Percentiles rank a stretch among this genome's conserved stretches.
phyloP scores from a whole-genome alignment of 768 basidiomycete genomes.

The Grammothele lineata region DNA sequence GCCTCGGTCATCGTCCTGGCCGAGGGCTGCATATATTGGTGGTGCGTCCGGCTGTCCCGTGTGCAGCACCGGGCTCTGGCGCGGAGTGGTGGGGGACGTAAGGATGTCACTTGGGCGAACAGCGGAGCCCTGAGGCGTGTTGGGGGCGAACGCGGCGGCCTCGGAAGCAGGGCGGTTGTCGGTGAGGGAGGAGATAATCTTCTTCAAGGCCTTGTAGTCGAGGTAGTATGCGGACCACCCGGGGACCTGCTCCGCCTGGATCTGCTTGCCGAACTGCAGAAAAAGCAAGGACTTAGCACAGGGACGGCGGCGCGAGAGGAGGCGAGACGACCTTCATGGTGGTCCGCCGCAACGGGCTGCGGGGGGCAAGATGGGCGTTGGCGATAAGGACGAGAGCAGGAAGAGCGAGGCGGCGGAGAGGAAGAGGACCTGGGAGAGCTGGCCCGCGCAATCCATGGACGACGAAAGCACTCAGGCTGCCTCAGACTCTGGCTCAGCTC shows the following conservation, averaged over 20 bases:
- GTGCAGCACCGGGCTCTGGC: conserved; percentile 11
- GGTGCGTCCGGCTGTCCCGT: conserved; percentile 37
- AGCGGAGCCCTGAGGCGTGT: conserved; percentile 1
- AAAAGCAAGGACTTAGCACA: conserved; percentile 6
- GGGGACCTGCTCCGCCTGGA: conserved; percentile 92
- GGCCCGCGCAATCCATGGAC: too few relatives aligned
- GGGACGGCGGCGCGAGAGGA: conserved; percentile 1
- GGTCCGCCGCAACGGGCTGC: conserved; percentile 5
- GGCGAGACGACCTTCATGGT: conserved; percentile 28
- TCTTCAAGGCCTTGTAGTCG: conserved; percentile 97
- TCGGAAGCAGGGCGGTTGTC: conserved; percentile 89
- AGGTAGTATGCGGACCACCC: conserved; percentile 96
- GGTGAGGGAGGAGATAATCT: conserved; percentile 94
- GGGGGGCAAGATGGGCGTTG: neutral
- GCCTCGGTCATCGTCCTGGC: conserved; percentile 68
- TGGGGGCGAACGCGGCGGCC: conserved; percentile 70
- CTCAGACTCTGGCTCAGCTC: too few relatives aligned
- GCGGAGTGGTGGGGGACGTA: conserved; percentile 26
- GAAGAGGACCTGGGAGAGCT: neutral
- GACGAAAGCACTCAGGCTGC: too few relatives aligned
- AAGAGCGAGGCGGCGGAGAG: conserved; percentile 1
- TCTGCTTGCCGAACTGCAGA: conserved; percentile 92
- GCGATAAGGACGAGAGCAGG: too few relatives aligned
- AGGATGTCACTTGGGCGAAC: conserved; percentile 53
- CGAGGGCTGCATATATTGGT: conserved; percentile 56